Conservation (phyloP, 2,329 filamentous ascomycete species). For the Pseudocercospora crystallina region DNA sequence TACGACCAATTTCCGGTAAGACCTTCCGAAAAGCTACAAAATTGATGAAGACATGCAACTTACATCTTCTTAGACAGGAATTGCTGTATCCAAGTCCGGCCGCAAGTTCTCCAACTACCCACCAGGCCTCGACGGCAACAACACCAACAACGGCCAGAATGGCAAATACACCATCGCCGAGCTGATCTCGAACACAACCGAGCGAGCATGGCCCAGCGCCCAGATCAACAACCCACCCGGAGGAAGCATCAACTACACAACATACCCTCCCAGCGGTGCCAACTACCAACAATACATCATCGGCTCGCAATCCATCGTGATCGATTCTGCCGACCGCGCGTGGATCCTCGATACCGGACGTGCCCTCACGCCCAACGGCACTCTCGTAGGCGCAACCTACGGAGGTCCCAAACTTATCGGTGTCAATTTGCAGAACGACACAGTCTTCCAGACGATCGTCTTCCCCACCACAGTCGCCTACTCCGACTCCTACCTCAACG, state of each 20-base stretch:
- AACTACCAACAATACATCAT: conserved; percentile 53
- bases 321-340: conserved; percentile 51
- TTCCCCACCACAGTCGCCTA: conserved; percentile 51
- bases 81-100: conserved; percentile 52
- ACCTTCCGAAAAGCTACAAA: neutral
- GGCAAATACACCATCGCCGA: conserved; percentile 52
- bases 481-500: conserved; percentile 54
- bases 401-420: conserved; percentile 55
- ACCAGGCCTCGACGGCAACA: conserved; percentile 48
- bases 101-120: conserved; percentile 56
- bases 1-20: conserved; percentile 44
- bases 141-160: conserved; percentile 44
- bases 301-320: conserved; percentile 53
- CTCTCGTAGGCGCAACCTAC: conserved; percentile 44
- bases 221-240: conserved; percentile 51
- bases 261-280: conserved; percentile 45
- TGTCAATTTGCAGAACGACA: conserved; percentile 47
- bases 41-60: neutral
- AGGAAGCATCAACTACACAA: conserved; percentile 54
- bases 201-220: conserved; percentile 44
- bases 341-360: conserved; percentile 58
- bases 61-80: conserved; percentile 35
- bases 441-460: conserved; percentile 51
- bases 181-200: conserved; percentile 44
- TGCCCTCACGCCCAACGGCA: conserved; percentile 43